Evolutionary conservation across 139 green algal species (phyloP).

Genomic region (Tetraselmis chui): DNA sequence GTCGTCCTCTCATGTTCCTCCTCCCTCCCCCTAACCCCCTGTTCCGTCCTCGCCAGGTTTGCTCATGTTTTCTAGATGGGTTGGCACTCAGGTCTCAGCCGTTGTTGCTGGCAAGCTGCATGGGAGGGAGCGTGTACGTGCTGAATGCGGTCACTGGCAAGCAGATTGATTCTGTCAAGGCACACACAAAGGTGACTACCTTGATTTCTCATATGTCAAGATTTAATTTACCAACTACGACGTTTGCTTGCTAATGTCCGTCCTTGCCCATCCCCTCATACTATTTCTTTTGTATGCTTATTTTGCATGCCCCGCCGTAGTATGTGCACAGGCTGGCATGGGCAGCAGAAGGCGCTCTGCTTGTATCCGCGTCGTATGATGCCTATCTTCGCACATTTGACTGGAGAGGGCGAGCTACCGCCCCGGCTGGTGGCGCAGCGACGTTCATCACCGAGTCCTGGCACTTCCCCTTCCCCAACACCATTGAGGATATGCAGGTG

Average conservation of each 20-base stretch:
- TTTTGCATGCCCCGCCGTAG: conserved; percentile 1
- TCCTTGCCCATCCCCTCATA: no score
- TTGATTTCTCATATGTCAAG: no score
- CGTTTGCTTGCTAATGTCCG: no score
- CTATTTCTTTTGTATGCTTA: no score
- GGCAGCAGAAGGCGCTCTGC: neutral
- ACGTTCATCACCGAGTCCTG: neutral
- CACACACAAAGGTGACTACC: conserved; percentile 29
- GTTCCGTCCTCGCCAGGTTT: neutral
- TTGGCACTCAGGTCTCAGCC: neutral
- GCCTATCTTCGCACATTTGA: conserved; percentile 20
- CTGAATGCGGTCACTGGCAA: conserved; percentile 13
- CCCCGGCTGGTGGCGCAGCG: neutral
- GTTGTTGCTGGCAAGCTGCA: conserved; percentile 30
- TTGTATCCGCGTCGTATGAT: conserved; percentile 35
- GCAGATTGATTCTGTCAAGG: conserved; percentile 1
- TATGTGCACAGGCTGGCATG: conserved; percentile 22
- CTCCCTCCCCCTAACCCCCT: neutral
- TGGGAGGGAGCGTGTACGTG: conserved; percentile 46
- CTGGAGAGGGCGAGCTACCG: no score
- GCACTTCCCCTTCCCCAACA: neutral
- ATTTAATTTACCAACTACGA: no score
- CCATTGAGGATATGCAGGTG: conserved; percentile 6
- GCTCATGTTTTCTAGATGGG: no score
- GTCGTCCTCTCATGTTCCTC: neutral